Percentiles rank a stretch among this genome's conserved stretches.
Evolutionary conservation across 2,329 filamentous ascomycete genomes (phyloP).

Genomic region (Diaporthe helianthi): DNA sequence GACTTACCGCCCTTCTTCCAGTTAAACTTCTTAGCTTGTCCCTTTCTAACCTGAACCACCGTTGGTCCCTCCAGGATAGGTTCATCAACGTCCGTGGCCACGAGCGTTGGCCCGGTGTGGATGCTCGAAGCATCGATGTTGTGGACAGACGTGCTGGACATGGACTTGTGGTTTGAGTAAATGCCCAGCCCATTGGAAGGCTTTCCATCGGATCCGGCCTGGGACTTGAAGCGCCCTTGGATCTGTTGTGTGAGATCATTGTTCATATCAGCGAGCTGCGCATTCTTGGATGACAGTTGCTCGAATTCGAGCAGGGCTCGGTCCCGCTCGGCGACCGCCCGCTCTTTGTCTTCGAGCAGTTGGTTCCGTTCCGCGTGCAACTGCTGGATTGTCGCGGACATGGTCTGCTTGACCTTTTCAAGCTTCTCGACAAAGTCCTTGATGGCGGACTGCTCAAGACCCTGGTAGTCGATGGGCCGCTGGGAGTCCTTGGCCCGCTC

Average conservation of each 20-base stretch:
- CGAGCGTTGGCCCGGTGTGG: slow-evolving; percentile 64
- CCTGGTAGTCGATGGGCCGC: slow-evolving; percentile 78
- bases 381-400: slow-evolving; percentile 65
- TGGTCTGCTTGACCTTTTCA: slow-evolving; percentile 65
- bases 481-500: slow-evolving; percentile 85
- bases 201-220: slow-evolving; percentile 60
- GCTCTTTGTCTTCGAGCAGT: slow-evolving; percentile 83
- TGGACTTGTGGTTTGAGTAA: slow-evolving; percentile 58
- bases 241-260: slow-evolving; percentile 95
- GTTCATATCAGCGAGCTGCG: slow-evolving; percentile 92
- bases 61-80: slow-evolving; percentile 79
- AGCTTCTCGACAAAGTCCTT: slow-evolving; percentile 86
- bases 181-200: slow-evolving; percentile 64
- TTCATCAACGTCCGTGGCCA: slow-evolving; percentile 71
- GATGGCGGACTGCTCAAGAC: slow-evolving; percentile 87
- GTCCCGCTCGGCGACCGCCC: slow-evolving; percentile 84
- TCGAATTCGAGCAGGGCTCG: slow-evolving; percentile 95
- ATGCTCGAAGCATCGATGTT: slow-evolving; percentile 62
- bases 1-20: slow-evolving; percentile 98
- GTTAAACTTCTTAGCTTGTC: slow-evolving; percentile 94
- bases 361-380: slow-evolving; percentile 77
- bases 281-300: slow-evolving; percentile 91
- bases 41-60: slow-evolving; percentile 93
- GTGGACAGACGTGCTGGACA: slow-evolving; percentile 54
- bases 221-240: slow-evolving; percentile 89